These are phyloP conservation scores for Zoysia matrella DNA, from an alignment of 202 grass and related monocot species.

Conservation along the genomic window DNA sequence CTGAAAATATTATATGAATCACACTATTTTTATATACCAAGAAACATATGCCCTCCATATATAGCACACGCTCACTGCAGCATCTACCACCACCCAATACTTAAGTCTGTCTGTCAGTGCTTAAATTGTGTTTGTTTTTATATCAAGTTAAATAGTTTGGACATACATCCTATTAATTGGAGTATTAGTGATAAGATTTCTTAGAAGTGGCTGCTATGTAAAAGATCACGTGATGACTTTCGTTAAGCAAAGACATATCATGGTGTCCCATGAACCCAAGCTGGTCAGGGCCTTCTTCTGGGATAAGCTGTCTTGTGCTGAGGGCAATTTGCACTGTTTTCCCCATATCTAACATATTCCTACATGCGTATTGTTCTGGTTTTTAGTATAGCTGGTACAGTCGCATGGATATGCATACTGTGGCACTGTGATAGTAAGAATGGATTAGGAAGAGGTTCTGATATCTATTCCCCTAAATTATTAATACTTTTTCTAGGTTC, in stretches of 20 bases:
- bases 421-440: no score
- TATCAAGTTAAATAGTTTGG: background rate
- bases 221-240: background rate
- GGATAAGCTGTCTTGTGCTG: background rate
- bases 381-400: background rate
- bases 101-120: background rate
- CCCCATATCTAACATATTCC: background rate
- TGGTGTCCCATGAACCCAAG: background rate
- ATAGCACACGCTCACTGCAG: background rate
- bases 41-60: background rate
- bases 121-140: background rate
- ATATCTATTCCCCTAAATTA: no score
- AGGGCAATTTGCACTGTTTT: no score
- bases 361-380: background rate
- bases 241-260: background rate
- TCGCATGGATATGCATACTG: background rate
- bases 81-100: background rate
- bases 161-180: background rate
- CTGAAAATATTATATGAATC: background rate
- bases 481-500: no score
- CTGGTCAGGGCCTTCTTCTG: background rate
- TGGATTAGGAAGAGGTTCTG: no score
- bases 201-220: background rate
- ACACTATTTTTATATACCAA: background rate
- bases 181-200: background rate